Evolutionary conservation across 805 yeast species (phyloP).

Genomic region (Nakazawaea anatomiae): DNA sequence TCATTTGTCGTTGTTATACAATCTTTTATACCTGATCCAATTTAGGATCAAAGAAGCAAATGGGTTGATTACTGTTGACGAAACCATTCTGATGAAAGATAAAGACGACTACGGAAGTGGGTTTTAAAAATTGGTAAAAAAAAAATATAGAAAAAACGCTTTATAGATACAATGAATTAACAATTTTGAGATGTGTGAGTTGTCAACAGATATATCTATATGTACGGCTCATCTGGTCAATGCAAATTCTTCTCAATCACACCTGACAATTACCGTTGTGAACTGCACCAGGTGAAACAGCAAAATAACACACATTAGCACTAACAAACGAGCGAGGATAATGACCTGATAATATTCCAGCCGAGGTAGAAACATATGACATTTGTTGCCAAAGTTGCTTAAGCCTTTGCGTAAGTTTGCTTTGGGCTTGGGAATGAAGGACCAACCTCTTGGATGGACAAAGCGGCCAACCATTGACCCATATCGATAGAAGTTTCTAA

Average conservation of each 20-base stretch:
- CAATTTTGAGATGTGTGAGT: no score
- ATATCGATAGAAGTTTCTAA: conserved; percentile 58
- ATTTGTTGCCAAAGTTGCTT: not conserved
- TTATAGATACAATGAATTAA: not conserved
- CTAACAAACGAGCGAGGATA: no score
- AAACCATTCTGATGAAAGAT: conserved; percentile 1
- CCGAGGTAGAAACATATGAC: no score
- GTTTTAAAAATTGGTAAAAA: conserved; percentile 5
- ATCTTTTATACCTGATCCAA: conserved; percentile 54
- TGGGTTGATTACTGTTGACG: conserved; percentile 34
- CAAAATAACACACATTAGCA: no score
- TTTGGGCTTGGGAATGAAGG: conserved; percentile 88
- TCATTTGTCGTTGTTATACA: conserved; percentile 47
- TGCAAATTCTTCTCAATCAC: no score
- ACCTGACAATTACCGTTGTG: no score
- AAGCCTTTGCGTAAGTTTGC: conserved; percentile 34
- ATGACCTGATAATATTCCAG: no score
- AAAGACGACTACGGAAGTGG: conserved; percentile 16
- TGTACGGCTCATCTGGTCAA: no score
- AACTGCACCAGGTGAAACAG: no score
- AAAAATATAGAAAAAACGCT: not conserved
- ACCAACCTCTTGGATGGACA: conserved; percentile 89
- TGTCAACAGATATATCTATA: no score
- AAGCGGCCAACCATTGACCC: conserved; percentile 96
- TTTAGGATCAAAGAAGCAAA: conserved; percentile 49